Percentiles rank a stretch among this genome's conserved stretches.
Evolutionary conservation across 1,139 yeast species (phyloP).

Genomic region (Kurtzmaniella quercitrusa): DNA sequence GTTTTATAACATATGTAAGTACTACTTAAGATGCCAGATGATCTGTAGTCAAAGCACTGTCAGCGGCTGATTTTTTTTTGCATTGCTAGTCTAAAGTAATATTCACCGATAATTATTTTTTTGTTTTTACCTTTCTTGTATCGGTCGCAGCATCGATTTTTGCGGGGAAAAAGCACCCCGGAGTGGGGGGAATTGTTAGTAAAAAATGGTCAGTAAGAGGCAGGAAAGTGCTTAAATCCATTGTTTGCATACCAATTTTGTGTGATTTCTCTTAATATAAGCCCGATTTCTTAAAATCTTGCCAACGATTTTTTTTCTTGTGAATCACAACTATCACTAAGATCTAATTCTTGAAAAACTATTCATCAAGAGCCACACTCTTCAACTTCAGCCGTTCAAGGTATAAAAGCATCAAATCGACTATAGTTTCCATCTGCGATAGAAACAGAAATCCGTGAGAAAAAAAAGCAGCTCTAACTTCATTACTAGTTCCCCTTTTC

Average conservation of each 20-base stretch:
- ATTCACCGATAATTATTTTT: not conserved
- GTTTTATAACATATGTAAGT: not conserved
- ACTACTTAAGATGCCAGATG: not conserved
- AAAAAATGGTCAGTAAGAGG: not conserved
- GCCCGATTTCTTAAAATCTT: not conserved
- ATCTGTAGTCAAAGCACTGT: not conserved
- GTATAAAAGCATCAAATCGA: too few relatives aligned
- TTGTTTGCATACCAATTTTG: not conserved
- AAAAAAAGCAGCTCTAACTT: too few relatives aligned
- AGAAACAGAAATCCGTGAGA: too few relatives aligned
- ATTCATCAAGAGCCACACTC: not conserved
- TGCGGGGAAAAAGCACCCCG: slow-evolving; percentile 2
- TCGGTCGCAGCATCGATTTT: not conserved
- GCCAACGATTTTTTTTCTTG: not conserved
- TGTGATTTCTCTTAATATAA: not conserved
- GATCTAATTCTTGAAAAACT: not conserved
- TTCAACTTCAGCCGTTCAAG: too few relatives aligned
- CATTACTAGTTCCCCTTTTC: too few relatives aligned
- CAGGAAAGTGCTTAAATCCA: not conserved
- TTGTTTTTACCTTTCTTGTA: not conserved
- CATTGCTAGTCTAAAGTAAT: not conserved
- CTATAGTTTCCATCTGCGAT: too few relatives aligned
- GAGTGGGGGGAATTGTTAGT: slow-evolving; percentile 1
- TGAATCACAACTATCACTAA: not conserved
- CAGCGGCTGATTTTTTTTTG: not conserved